Evolutionary conservation across 2,329 filamentous ascomycete species (phyloP).

Genomic region (Sarocladium kiliense): DNA sequence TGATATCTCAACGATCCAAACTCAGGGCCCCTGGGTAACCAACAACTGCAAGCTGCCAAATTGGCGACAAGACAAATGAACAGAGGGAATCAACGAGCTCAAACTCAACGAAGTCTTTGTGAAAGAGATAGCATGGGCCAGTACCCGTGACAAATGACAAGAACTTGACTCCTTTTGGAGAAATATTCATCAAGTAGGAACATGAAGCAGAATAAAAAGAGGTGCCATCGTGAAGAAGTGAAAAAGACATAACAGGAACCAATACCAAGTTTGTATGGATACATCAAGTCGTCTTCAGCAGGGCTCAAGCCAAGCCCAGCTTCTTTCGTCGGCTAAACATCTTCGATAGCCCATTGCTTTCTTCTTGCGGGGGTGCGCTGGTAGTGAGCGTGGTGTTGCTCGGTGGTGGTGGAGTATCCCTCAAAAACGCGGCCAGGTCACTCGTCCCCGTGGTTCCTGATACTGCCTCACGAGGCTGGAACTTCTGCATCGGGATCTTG

Average conservation of each 20-base stretch:
- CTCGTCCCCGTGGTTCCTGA: conserved; percentile 56
- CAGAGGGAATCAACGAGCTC: background rate
- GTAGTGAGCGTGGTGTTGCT: conserved; percentile 18
- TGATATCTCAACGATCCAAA: background rate
- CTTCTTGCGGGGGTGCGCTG: conserved; percentile 24
- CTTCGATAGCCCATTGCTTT: conserved; percentile 37
- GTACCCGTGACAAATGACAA: background rate
- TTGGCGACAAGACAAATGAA: background rate
- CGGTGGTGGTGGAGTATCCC: conserved; percentile 60
- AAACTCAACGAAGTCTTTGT: background rate
- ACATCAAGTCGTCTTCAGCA: background rate
- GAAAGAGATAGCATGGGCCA: background rate
- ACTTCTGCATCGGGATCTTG: conserved; percentile 51
- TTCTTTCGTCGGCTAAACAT: conserved; percentile 49
- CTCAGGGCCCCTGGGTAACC: no score
- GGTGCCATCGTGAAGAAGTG: background rate
- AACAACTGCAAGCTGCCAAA: no score
- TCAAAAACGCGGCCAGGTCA: conserved; percentile 69
- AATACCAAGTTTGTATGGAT: background rate
- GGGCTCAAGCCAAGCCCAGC: conserved; percentile 24
- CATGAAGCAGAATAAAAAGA: background rate
- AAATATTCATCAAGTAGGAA: background rate
- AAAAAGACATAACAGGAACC: background rate
- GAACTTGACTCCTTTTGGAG: background rate
- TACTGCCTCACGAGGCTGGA: conserved; percentile 50